Percentiles rank a stretch among this genome's conserved stretches.
These are phyloP conservation scores for Trichoderma hamatum DNA, from an alignment of 2,329 filamentous ascomycete species.

Conservation along the genomic window DNA sequence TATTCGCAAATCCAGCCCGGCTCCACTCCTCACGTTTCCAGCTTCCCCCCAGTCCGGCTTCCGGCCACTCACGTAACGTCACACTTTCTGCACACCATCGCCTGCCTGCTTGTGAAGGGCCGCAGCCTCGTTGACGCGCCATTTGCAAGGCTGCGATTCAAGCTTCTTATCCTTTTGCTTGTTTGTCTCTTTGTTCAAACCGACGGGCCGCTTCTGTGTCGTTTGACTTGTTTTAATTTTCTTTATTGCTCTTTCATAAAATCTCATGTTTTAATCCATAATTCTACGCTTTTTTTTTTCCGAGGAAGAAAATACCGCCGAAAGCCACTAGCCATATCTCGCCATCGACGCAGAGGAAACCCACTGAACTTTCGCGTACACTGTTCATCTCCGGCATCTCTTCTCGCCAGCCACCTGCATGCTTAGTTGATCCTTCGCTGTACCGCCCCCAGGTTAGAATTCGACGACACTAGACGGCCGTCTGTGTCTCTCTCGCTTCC, in stretches of 20 bases:
- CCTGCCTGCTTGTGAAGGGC: conserved; percentile 11
- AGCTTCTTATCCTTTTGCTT: not conserved
- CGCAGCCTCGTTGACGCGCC: conserved; percentile 25
- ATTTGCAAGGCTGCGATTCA: conserved; percentile 21
- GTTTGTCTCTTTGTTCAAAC: not conserved
- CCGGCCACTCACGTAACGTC: conserved; percentile 34
- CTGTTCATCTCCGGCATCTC: not conserved
- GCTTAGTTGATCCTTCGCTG: not conserved
- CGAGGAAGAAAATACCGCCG: not conserved
- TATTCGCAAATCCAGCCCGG: conserved; percentile 42
- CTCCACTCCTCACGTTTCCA: conserved; percentile 26
- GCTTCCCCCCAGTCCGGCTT: conserved; percentile 25
- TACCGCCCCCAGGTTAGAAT: conserved; percentile 5
- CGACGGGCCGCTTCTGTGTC: not conserved
- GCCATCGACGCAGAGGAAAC: not conserved
- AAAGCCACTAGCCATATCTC: conserved; percentile 6
- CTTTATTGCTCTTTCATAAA: not conserved
- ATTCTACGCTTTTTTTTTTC: not conserved
- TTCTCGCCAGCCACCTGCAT: not conserved
- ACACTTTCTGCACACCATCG: conserved; percentile 27
- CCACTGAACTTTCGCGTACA: not conserved
- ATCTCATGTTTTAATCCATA: conserved; percentile 16
- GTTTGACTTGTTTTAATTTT: not conserved
- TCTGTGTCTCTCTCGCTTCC: not conserved
- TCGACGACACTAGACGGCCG: conserved; percentile 1